Percentiles rank a stretch among this genome's conserved stretches.
Evolutionary conservation across 768 basidiomycete genomes (phyloP).

Genomic region (Termitomyces bulborhizus): DNA sequence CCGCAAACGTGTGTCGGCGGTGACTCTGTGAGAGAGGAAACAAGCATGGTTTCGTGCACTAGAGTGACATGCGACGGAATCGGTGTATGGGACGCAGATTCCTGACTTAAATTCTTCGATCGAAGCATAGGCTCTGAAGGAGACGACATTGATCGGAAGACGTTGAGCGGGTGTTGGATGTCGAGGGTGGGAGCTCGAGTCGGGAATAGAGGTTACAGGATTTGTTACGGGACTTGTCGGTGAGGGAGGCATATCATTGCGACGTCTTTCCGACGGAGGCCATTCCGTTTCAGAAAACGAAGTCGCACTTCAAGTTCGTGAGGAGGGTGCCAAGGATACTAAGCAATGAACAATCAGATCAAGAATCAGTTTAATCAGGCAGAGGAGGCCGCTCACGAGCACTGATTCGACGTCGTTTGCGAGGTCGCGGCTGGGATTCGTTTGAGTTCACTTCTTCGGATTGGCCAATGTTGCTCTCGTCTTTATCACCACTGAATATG

Average conservation of each 20-base stretch:
- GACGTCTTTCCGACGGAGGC: slow-evolving; percentile 8
- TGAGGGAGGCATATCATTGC: background rate
- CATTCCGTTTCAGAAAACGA: slow-evolving; percentile 11
- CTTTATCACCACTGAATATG: slow-evolving; percentile 2
- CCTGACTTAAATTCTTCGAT: background rate
- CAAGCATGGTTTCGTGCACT: slow-evolving; percentile 10
- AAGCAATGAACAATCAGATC: background rate
- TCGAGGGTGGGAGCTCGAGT: slow-evolving; percentile 16
- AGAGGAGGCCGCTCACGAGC: slow-evolving; percentile 3
- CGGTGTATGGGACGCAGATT: background rate
- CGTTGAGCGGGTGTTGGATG: slow-evolving; percentile 31
- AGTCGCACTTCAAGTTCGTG: slow-evolving; percentile 13
- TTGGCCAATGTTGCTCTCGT: background rate
- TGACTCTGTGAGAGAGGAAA: background rate
- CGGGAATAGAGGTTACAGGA: background rate
- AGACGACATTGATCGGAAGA: background rate
- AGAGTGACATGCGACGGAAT: background rate
- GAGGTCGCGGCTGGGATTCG: background rate
- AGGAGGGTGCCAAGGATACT: slow-evolving; percentile 5
- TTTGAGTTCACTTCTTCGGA: background rate
- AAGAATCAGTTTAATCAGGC: background rate
- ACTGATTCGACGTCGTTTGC: slow-evolving; percentile 9
- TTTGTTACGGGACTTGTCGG: background rate
- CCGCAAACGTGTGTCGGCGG: slow-evolving; percentile 13
- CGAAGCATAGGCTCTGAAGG: background rate